phyloP scores from a whole-genome alignment of 73 alveolate genomes.

The Urostyla sp. region DNA sequence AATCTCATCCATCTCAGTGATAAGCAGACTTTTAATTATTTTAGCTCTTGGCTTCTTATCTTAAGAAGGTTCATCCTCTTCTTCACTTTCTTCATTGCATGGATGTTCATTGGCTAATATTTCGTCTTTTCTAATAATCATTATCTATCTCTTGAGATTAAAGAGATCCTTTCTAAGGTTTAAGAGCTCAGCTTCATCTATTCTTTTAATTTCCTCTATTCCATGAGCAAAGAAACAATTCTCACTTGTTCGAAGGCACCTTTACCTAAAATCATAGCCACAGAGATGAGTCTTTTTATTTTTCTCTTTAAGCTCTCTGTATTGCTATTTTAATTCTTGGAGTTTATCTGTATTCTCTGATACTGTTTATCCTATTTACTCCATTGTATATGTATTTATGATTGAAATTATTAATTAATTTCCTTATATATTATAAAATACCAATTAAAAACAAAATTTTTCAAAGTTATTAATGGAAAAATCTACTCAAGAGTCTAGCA shows the following conservation, averaged over 20 bases:
- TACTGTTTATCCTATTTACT: too few species aligned
- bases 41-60: not conserved
- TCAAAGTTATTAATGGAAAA: too few species aligned
- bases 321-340: not conserved
- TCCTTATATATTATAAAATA: too few species aligned
- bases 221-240: conserved; percentile 37
- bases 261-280: conserved; percentile 12
- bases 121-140: not conserved
- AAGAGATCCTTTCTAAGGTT: conserved; percentile 1
- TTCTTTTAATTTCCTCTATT: not conserved
- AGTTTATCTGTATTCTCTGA: not conserved
- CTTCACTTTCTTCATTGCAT: conserved; percentile 26
- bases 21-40: conserved; percentile 9
- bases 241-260: conserved; percentile 11
- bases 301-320: not conserved
- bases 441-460: too few species aligned
- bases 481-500: too few species aligned
- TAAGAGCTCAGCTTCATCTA: conserved; percentile 27
- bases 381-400: too few species aligned
- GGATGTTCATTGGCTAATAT: conserved; percentile 7
- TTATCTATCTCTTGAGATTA: conserved; percentile 24
- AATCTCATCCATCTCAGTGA: conserved; percentile 1
- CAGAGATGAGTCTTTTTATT: conserved; percentile 21
- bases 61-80: not conserved
- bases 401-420: too few species aligned